Conservation (phyloP, 345 rosid genomes). For the Moricandia arvensis region DNA sequence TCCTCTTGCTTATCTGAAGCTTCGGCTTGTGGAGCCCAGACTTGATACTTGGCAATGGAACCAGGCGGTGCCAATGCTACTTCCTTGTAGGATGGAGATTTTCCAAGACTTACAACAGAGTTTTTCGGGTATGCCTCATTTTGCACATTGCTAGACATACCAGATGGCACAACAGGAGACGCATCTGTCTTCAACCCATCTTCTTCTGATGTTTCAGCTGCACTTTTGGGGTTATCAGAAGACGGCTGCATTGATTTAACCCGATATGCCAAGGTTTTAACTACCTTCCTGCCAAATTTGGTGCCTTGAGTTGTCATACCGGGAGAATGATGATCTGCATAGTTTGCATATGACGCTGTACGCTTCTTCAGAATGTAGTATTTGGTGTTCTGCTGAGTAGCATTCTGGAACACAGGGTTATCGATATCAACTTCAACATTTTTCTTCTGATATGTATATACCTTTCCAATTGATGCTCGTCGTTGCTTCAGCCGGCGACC, state of each 20-base stretch:
- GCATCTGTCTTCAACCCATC: constrained; percentile 39
- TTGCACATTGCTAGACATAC: constrained; percentile 37
- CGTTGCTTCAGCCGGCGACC: constrained; percentile 83
- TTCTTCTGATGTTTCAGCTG: constrained; percentile 39
- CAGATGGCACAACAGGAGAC: constrained; percentile 45
- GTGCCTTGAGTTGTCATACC: constrained; percentile 53
- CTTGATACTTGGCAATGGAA: constrained; percentile 66
- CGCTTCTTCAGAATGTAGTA: constrained; percentile 69
- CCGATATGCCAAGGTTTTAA: constrained; percentile 80
- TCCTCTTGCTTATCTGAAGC: constrained; percentile 46
- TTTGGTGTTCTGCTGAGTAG: constrained; percentile 59
- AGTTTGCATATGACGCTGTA: constrained; percentile 58
- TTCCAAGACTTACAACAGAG: constrained; percentile 64
- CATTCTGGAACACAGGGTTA: constrained; percentile 49
- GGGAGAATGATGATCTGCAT: constrained; percentile 53
- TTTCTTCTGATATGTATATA: constrained; percentile 71
- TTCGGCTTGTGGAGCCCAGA: constrained; percentile 51
- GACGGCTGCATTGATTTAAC: constrained; percentile 67
- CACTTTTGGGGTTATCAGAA: constrained; percentile 43
- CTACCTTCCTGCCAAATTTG: constrained; percentile 76
- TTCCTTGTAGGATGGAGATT: constrained; percentile 97
- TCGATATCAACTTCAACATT: constrained; percentile 54
- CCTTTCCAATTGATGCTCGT: constrained; percentile 73
- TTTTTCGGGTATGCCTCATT: constrained; percentile 46
- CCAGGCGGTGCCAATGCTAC: constrained; percentile 98